Percentiles rank a stretch among this genome's conserved stretches.
These are phyloP conservation scores for Kalanchoe fedtschenkoi DNA, from an alignment of 164 flowering plant genomes.

Conservation along the genomic window DNA sequence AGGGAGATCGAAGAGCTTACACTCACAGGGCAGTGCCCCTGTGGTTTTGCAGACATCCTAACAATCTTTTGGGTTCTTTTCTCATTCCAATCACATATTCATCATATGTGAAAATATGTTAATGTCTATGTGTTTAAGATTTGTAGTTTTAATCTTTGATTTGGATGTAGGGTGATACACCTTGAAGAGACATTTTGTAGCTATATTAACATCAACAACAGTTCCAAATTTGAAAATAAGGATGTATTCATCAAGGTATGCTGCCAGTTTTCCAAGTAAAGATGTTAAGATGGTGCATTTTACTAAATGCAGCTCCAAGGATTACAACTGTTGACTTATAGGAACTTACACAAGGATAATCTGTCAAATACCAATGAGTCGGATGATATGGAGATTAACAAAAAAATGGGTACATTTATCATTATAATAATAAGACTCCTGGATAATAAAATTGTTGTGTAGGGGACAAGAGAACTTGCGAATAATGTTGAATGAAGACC, in stretches of 20 bases:
- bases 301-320: no score
- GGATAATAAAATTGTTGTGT: no score
- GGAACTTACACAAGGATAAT: no score
- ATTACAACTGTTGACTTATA: no score
- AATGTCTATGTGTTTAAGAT: background rate
- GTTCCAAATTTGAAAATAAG: slow-evolving; percentile 76
- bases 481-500: no score
- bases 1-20: background rate
- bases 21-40: background rate
- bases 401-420: no score
- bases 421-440: no score
- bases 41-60: background rate
- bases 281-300: background rate
- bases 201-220: slow-evolving; percentile 89
- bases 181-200: slow-evolving; percentile 95
- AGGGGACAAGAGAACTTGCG: no score
- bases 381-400: no score
- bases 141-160: background rate
- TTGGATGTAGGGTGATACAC: slow-evolving; percentile 65
- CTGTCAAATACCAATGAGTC: no score
- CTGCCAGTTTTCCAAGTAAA: background rate
- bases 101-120: background rate
- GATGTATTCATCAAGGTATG: slow-evolving; percentile 74
- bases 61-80: slow-evolving; percentile 55
- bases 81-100: slow-evolving; percentile 7